Evolutionary conservation across 2,329 filamentous ascomycete genomes (phyloP), one percentile per base, ranked within the genome.

Genomic region (Xylariaceae sp.): DNA sequence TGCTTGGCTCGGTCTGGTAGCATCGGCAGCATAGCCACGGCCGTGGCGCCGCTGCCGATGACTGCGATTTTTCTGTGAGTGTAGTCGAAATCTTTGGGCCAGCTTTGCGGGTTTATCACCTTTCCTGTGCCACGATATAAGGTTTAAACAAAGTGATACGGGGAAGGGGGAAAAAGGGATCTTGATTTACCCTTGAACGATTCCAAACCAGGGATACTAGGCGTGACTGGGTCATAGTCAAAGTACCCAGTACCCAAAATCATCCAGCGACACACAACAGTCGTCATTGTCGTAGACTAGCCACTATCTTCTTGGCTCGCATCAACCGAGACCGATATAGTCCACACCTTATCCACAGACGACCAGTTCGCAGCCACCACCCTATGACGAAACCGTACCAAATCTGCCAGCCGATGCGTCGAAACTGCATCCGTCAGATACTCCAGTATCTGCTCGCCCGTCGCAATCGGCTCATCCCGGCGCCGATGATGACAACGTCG

Each of bases 31-130:
- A 94, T 72, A 0, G 86, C 92, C 43, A 91, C 68, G 4, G 86
- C 83, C 0, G 88, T 93, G 3, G 88, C 88, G 4, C 88, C 88
- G n/a, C 78, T 84, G 6, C 87, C 87, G 48, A 91, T 78, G 43
- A 91, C 70, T 33, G 88, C 76, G 21, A 91, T 70, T 37, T 78
- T 77, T 63, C 89, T 88, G 61, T 73, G 70, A 7, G 70, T 65
- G 60, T 84, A 85, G 55, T 86, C 75, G 27, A 86, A 67, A 37
- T 80, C 72, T 44, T 82, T 69, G 0, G 84, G 83, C 86, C 86
- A 90, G 67, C 82, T 83, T 50, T 84, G 81, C 0, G 81, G 80
- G 52, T 83, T 79, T 12, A 82, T 65, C 14, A 76, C 63, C 23
- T 69, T 64, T 29, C 80, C 80, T 54, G 21, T 70, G n/a, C n/a